Evolutionary conservation across 768 basidiomycete genomes (phyloP).

Genomic region (Clavaria fumosa): DNA sequence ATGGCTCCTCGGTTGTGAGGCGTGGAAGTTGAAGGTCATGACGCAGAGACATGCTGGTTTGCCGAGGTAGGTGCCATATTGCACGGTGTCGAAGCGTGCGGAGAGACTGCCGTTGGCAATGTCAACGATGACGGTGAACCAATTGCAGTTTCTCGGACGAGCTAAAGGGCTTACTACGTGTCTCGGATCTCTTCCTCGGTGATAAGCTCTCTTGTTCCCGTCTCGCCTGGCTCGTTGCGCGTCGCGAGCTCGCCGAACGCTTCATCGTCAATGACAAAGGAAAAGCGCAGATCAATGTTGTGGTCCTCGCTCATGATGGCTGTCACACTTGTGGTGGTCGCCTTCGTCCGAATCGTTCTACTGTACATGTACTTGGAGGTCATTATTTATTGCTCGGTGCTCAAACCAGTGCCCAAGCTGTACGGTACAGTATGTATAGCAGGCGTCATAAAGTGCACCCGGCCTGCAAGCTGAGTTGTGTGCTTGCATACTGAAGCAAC

Average conservation of each 20-base stretch:
- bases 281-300: not conserved
- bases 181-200: not conserved
- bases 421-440: no score
- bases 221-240: not conserved
- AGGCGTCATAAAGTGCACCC: no score
- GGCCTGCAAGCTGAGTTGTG: no score
- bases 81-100: constrained; percentile 1
- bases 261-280: constrained; percentile 1
- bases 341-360: not conserved
- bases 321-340: not conserved
- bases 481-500: no score
- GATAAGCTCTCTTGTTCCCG: not conserved
- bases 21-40: constrained; percentile 1
- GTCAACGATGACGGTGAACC: not conserved
- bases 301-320: no score
- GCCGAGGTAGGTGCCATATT: constrained; percentile 1
- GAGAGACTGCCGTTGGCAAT: constrained; percentile 2
- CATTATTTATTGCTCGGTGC: no score
- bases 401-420: no score
- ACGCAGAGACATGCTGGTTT: constrained; percentile 1
- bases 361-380: no score
- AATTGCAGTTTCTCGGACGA: not conserved
- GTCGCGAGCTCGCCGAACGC: not conserved
- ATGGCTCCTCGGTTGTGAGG: constrained; percentile 1
- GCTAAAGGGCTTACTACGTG: not conserved